Evolutionary conservation across 352 stramenopile genomes (phyloP).

Genomic region (Phytophthora hybrid): DNA sequence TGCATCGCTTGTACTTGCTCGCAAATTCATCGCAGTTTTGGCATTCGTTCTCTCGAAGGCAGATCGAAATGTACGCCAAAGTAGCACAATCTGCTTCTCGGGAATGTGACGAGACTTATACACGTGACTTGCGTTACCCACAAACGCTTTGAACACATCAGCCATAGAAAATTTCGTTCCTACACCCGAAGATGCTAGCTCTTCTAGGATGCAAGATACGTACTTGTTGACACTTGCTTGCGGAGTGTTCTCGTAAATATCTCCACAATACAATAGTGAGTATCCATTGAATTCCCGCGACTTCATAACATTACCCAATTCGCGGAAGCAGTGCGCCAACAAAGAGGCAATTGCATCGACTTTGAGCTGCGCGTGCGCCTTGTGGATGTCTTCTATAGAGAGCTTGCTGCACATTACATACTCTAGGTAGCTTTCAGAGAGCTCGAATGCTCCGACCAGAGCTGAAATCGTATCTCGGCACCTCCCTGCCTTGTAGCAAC

Average conservation of each 20-base stretch:
- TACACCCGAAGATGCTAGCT: conserved; percentile 25
- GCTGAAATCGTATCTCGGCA: conserved; percentile 50
- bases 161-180: conserved; percentile 5
- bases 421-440: conserved; percentile 68
- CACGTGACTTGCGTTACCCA: conserved; percentile 47
- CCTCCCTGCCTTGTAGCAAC: conserved; percentile 60
- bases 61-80: conserved; percentile 46
- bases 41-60: conserved; percentile 42
- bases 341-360: conserved; percentile 67
- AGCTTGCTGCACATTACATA: conserved; percentile 65
- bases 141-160: conserved; percentile 42
- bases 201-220: conserved; percentile 53
- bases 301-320: conserved; percentile 39
- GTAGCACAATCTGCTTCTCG: conserved; percentile 26
- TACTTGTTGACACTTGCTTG: conserved; percentile 58
- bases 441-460: conserved; percentile 55
- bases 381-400: conserved; percentile 40
- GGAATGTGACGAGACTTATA: conserved; percentile 45
- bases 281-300: conserved; percentile 54
- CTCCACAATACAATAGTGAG: conserved; percentile 63
- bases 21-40: conserved; percentile 36
- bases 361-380: conserved; percentile 60
- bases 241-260: conserved; percentile 36
- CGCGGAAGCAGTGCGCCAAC: conserved; percentile 61
- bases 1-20: conserved; percentile 16